Conservation (phyloP, 1,284 basidiomycete species). For the Volvariella surrecta region DNA sequence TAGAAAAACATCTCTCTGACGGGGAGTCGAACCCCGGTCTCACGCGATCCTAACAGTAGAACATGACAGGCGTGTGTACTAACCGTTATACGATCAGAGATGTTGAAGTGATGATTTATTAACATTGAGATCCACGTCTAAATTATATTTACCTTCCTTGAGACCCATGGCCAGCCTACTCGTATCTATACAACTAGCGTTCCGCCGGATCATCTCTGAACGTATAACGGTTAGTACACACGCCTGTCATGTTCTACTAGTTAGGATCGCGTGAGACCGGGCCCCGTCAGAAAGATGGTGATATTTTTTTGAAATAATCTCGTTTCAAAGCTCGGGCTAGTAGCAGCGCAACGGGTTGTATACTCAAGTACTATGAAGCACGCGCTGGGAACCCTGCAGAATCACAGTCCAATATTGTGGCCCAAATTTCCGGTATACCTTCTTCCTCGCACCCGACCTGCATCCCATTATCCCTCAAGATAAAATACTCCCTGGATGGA, state of each 20-base stretch:
- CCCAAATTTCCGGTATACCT: slow-evolving; percentile 55
- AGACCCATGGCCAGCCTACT: too few relatives aligned
- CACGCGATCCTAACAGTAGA: slow-evolving; percentile 7
- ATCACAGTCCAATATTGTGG: slow-evolving; percentile 45
- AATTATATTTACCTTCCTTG: too few relatives aligned
- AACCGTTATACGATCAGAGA: slow-evolving; percentile 14
- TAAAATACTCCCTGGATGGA: slow-evolving; percentile 52
- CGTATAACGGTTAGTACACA: slow-evolving; percentile 3
- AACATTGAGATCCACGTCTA: too few relatives aligned
- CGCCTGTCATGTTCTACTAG: background rate
- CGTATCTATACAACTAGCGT: too few relatives aligned
- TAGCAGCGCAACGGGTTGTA: too few relatives aligned
- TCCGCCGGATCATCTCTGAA: slow-evolving; percentile 1
- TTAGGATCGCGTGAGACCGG: slow-evolving; percentile 2
- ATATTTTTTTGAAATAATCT: background rate
- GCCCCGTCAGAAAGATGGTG: slow-evolving; percentile 1
- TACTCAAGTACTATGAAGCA: too few relatives aligned
- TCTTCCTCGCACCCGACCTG: slow-evolving; percentile 70
- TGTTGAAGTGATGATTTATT: slow-evolving; percentile 1
- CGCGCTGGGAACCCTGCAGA: background rate
- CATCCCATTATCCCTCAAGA: slow-evolving; percentile 67
- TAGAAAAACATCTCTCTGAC: slow-evolving; percentile 10
- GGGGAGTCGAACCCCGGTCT: slow-evolving; percentile 15
- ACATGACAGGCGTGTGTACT: slow-evolving; percentile 8
- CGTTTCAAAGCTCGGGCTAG: too few relatives aligned